A percentile compares a stretch with the other conserved stretches of the same genome.
Conservation (phyloP, 805 yeast species). For the Candida endomychidarum region DNA sequence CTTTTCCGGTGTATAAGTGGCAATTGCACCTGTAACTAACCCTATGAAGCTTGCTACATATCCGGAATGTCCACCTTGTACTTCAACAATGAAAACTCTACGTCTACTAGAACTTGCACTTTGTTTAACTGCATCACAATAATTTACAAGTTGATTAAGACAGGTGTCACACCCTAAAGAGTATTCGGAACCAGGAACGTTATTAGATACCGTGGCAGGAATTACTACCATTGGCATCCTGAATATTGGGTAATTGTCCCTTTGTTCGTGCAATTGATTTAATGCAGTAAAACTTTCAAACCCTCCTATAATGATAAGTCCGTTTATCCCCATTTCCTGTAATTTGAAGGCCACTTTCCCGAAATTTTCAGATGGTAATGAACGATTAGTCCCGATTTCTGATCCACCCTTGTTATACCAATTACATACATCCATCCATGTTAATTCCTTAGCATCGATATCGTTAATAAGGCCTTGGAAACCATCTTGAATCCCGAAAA, state of each 20-base stretch:
- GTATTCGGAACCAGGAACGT: constrained; percentile 81
- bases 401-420: constrained; percentile 80
- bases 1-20: constrained; percentile 76
- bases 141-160: constrained; percentile 64
- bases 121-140: constrained; percentile 79
- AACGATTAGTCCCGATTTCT: constrained; percentile 78
- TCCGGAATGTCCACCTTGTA: constrained; percentile 85
- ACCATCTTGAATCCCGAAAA: constrained; percentile 73
- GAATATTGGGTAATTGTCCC: constrained; percentile 65
- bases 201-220: constrained; percentile 79
- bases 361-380: constrained; percentile 64
- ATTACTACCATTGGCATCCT: constrained; percentile 75
- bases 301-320: constrained; percentile 75
- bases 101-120: constrained; percentile 77
- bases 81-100: constrained; percentile 77
- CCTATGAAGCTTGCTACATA: constrained; percentile 70
- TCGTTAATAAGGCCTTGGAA: constrained; percentile 68
- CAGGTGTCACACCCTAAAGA: constrained; percentile 77
- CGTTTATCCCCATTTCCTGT: constrained; percentile 67
- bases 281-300: constrained; percentile 77
- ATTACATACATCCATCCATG: constrained; percentile 69
- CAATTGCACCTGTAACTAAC: constrained; percentile 69
- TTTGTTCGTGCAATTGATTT: constrained; percentile 61
- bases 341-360: constrained; percentile 74
- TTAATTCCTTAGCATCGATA: constrained; percentile 56